Conservation (phyloP, 2,329 filamentous ascomycete genomes). For the Botrytis tulipae region DNA sequence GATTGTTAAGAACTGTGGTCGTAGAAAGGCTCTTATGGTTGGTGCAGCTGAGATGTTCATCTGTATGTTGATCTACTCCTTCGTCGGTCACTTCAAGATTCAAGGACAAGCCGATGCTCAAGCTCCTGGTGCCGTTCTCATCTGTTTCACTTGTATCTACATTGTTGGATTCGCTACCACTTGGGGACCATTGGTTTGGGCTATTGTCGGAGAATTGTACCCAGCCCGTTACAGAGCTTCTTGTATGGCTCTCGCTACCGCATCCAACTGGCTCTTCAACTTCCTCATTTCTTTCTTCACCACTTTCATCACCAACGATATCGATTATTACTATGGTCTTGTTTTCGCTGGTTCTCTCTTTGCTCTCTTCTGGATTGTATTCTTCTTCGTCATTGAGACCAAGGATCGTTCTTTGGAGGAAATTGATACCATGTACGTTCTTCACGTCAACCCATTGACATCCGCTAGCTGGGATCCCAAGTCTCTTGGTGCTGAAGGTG, state of each 20-base stretch:
- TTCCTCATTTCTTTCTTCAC: slow-evolving; percentile 75
- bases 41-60: slow-evolving; percentile 61
- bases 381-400: slow-evolving; percentile 75
- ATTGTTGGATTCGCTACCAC: slow-evolving; percentile 64
- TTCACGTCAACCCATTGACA: slow-evolving; percentile 46
- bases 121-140: slow-evolving; percentile 56
- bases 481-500: slow-evolving; percentile 26
- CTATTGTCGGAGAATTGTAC: slow-evolving; percentile 63
- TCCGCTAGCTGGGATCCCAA: slow-evolving; percentile 36
- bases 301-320: slow-evolving; percentile 69
- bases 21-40: slow-evolving; percentile 60
- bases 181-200: slow-evolving; percentile 70
- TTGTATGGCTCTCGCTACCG: slow-evolving; percentile 59
- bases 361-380: slow-evolving; percentile 63
- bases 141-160: slow-evolving; percentile 67
- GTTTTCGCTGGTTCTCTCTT: slow-evolving; percentile 72
- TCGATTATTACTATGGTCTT: slow-evolving; percentile 64
- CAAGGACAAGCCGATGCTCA: slow-evolving; percentile 45
- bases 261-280: slow-evolving; percentile 67
- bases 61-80: slow-evolving; percentile 58
- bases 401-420: slow-evolving; percentile 74
- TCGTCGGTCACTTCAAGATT: slow-evolving; percentile 50
- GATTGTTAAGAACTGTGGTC: slow-evolving; percentile 63
- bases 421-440: slow-evolving; percentile 74
- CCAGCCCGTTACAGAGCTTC: slow-evolving; percentile 60